Base-by-base conservation (phyloP, 805 yeast species). In the Schwanniomyces pseudopolymorphus region DNA sequence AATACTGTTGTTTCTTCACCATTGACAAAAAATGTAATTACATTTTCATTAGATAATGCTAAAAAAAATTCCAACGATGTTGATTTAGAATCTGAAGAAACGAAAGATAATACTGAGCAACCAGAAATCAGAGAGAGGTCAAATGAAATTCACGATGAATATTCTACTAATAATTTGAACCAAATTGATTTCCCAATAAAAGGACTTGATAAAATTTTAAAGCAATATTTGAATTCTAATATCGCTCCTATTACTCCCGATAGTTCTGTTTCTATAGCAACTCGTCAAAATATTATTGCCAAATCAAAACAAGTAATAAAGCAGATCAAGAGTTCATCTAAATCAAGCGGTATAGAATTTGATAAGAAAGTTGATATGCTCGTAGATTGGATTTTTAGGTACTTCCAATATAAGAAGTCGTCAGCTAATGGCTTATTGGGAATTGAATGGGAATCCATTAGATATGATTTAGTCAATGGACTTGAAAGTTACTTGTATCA, bases 391-490 rank as follows among this genome's bases (percentile, higher is more conserved):
- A 55, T 70, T 31, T 51, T 53, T 45, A 60, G 61, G 26, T 69
- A 61, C 54, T 71, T 72, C 50, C 68, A 59, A 42, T 67, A 67
- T 49, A 71, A 67, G 39, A 67, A 67, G 48, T 57, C 67, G 4
- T 52, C 62, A 7, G 63, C 62, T 9, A 67, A 66, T 53, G 71
- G 72, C 14, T 53, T 70, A 14, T 39, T 70, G 20, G 72, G 66
- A 2, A 67, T 72, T 53, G 76, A 70, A 55, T 72, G 75, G 75
- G 75, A 72, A 44, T 72, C 67, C 44, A 64, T 72, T 31, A 51
- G 76, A 25, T 59, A 64, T 46, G 77, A 72, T 41, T 52, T 71
- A 31, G 46, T 61, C 9, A 57, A 60, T 44, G 74, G 75, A 8
- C 54, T 70, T 20, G 77, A 72, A 50, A 54, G 58, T n/a, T 60